phyloP scores from a whole-genome alignment of 2,329 filamentous ascomycete genomes.

The Penicillium oxalicum region DNA sequence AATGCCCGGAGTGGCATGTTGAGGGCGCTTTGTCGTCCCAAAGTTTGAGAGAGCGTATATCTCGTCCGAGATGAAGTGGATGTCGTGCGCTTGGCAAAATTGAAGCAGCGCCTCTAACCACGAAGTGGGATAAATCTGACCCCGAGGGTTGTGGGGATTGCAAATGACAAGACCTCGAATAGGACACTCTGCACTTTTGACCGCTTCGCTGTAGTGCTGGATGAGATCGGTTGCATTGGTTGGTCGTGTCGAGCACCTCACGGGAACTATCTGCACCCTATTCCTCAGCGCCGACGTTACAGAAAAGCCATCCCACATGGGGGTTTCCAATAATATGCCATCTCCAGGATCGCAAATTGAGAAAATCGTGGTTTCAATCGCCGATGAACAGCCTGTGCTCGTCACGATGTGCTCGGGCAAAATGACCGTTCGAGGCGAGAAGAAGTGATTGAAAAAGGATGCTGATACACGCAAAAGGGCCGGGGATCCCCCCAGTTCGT shows the following conservation, averaged over 20 bases:
- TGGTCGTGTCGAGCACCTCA: neutral
- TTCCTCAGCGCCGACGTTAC: conserved; percentile 1
- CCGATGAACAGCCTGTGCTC: neutral
- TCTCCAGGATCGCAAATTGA: conserved; percentile 1
- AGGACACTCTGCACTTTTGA: neutral
- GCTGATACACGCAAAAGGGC: neutral
- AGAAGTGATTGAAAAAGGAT: conserved; percentile 1
- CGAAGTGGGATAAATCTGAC: conserved; percentile 1
- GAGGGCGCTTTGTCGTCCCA: neutral
- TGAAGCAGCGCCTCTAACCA: conserved; percentile 2
- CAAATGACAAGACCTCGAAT: conserved; percentile 2
- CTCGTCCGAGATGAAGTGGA: conserved; percentile 5
- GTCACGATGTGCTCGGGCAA: neutral
- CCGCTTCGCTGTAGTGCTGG: neutral
- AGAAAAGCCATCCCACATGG: conserved; percentile 1
- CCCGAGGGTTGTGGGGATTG: conserved; percentile 4
- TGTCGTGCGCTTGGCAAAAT: conserved; percentile 1
- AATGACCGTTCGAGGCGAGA: neutral
- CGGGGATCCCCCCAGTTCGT: neutral
- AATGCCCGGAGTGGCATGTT: neutral
- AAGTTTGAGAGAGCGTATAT: conserved; percentile 3
- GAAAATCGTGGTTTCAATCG: neutral
- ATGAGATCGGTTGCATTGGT: conserved; percentile 1
- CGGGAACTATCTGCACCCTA: neutral
- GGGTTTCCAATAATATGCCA: conserved; percentile 1